Evolutionary conservation across 1,284 basidiomycete genomes (phyloP), one percentile per base, ranked within the genome.

Genomic region (Puccinia novopanici): DNA sequence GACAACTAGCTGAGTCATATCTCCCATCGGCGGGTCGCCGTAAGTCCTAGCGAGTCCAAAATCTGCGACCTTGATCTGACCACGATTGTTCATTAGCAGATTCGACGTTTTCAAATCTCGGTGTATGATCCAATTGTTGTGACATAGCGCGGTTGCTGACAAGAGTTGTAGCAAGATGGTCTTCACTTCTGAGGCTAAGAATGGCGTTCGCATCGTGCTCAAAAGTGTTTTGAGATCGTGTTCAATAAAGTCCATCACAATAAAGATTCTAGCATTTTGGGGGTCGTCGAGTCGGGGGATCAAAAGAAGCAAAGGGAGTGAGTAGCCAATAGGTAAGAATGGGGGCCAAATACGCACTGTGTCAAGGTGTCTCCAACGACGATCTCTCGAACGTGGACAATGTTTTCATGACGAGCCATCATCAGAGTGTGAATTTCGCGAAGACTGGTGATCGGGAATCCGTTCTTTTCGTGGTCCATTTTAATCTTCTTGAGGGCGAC

Each of bases 161-260:
- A 99, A 87, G 6, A 99, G 88, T 86, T 99, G 97, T 30, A 92
- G 87, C 91, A 98, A 91, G 75, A 99, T 88, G 0, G 95, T 98
- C 89, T 99, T 99, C 87, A 98, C 92, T 87, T 99, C 97, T 52
- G 94, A 97, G 85, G 95, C 94, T 40, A 98, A 87, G 87, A 99
- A 99, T 0, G 96, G 94, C 54, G 92, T 90, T 0, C 94, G 93
- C 94, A 98, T 98, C 82, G 93, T 88, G 15, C 92, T 92, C 77
- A 99, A 89, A 72, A 99, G 89, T 0, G 95, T 93, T 87, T 99
- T 99, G 85, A 99, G 91, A 86, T 99, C 96, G 86, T 99, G 97
- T 87, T 99, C 97, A 85, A 99, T 95, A 85, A 99, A 99, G 84
- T 98, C 96, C 95, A 98, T 98, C 45, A 98, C 95, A 82, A 99